These are phyloP conservation scores for Rubia tinctorum DNA, from an alignment of 305 asterid species.

Conservation along the genomic window DNA sequence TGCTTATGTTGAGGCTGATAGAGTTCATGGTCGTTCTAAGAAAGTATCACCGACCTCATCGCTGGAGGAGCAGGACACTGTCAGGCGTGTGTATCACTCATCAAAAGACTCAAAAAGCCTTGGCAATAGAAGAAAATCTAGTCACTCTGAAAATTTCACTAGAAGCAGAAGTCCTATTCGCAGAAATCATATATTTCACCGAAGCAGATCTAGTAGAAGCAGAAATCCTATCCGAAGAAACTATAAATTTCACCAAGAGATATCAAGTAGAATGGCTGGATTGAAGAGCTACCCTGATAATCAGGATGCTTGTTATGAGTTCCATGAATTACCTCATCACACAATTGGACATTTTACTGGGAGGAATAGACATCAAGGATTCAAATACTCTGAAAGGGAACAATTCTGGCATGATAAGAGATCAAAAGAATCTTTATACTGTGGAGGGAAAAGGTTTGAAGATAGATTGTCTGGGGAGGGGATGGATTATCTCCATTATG, in stretches of 20 bases:
- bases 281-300: constrained; percentile 21
- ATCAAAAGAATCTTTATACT: constrained; percentile 21
- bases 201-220: constrained; percentile 15
- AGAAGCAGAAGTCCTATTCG: constrained; percentile 27
- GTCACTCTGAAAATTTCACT: constrained; percentile 22
- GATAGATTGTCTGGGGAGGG: constrained; percentile 28
- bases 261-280: constrained; percentile 16
- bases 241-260: not conserved
- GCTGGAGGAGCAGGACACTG: constrained; percentile 21
- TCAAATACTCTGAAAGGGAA: constrained; percentile 24
- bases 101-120: constrained; percentile 24
- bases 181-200: constrained; percentile 23
- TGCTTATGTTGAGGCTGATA: constrained; percentile 4
- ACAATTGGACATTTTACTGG: constrained; percentile 22
- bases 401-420: constrained; percentile 21
- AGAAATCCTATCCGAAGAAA: not conserved
- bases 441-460: constrained; percentile 23
- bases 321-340: constrained; percentile 24
- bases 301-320: constrained; percentile 30
- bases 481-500: constrained; percentile 20
- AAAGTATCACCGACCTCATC: constrained; percentile 18
- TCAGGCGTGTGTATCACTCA: constrained; percentile 22
- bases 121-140: constrained; percentile 19
- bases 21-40: constrained; percentile 21
- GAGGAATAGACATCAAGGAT: constrained; percentile 19